Evolutionary conservation across 208 protist genomes (phyloP).

Genomic region (Entamoeba moshkovskii): DNA sequence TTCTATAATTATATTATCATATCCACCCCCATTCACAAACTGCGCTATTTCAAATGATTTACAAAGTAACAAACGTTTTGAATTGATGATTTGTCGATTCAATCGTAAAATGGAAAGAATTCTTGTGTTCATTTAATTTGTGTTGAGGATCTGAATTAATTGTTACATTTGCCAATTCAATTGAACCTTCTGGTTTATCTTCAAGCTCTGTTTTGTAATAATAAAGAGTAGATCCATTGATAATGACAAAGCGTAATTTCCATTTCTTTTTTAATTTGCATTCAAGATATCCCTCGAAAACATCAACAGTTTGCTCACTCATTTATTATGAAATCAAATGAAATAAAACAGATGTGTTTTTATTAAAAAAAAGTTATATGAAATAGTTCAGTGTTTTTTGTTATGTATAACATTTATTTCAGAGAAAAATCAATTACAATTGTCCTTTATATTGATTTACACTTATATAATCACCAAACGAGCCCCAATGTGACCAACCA

Average conservation of each 20-base stretch:
- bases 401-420: too few species aligned
- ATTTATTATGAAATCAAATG: too few species aligned
- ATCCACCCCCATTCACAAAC: too few species aligned
- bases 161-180: not conserved
- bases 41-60: too few species aligned
- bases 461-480: not conserved
- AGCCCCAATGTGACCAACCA: not conserved
- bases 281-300: not conserved
- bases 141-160: not conserved
- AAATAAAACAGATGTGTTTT: too few species aligned
- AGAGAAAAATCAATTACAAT: too few species aligned
- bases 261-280: not conserved
- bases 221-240: not conserved
- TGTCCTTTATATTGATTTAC: not conserved
- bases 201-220: not conserved
- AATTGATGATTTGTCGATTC: not conserved
- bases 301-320: not conserved
- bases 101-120: not conserved
- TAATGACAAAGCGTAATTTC: not conserved
- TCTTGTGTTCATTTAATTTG: not conserved
- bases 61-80: not conserved
- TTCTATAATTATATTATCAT: too few species aligned
- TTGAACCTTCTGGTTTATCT: not conserved
- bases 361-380: too few species aligned
- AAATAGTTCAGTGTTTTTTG: too few species aligned